A percentile compares a stretch with the other conserved stretches of the same genome.
These are phyloP conservation scores for Aspergillus spinulosporus DNA, from an alignment of 2,329 filamentous ascomycete genomes.

Conservation along the genomic window DNA sequence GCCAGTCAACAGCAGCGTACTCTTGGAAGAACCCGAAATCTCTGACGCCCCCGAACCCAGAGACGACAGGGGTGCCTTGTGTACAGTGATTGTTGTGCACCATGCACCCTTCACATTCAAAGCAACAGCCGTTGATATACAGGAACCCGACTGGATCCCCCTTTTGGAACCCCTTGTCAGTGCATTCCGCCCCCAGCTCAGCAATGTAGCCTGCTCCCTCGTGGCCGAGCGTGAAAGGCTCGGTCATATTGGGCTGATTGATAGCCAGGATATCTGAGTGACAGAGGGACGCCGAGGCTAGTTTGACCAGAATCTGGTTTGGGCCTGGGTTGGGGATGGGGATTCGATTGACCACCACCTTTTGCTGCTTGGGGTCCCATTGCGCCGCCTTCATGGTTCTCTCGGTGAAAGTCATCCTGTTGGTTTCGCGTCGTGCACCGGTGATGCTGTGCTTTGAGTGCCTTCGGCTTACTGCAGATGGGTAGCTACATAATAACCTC, in stretches of 20 bases:
- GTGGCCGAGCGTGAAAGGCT: conserved; percentile 9
- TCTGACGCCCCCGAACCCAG: neutral
- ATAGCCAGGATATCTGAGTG: conserved; percentile 10
- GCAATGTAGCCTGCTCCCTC: conserved; percentile 8
- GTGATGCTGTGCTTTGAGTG: too few species aligned
- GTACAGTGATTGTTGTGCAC: conserved; percentile 10
- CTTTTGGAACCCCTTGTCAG: conserved; percentile 1
- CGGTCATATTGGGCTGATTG: neutral
- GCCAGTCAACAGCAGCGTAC: conserved; percentile 1
- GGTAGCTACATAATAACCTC: too few species aligned
- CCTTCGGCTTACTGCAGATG: too few species aligned
- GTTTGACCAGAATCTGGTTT: conserved; percentile 12
- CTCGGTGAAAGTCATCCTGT: neutral
- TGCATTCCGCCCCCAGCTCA: neutral
- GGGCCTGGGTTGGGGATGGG: conserved; percentile 1
- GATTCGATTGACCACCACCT: conserved; percentile 8
- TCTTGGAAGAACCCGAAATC: neutral
- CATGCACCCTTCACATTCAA: conserved; percentile 10
- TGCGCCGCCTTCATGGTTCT: conserved; percentile 2
- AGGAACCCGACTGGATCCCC: conserved; percentile 9
- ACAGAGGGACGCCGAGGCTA: conserved; percentile 7
- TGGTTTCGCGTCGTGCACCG: too few species aligned
- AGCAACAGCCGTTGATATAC: conserved; percentile 9
- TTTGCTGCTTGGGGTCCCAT: conserved; percentile 6
- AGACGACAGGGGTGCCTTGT: neutral